Evolutionary conservation across 208 protist genomes (phyloP), one percentile per base, ranked within the genome.

Genomic region (Phytomonas francai): DNA sequence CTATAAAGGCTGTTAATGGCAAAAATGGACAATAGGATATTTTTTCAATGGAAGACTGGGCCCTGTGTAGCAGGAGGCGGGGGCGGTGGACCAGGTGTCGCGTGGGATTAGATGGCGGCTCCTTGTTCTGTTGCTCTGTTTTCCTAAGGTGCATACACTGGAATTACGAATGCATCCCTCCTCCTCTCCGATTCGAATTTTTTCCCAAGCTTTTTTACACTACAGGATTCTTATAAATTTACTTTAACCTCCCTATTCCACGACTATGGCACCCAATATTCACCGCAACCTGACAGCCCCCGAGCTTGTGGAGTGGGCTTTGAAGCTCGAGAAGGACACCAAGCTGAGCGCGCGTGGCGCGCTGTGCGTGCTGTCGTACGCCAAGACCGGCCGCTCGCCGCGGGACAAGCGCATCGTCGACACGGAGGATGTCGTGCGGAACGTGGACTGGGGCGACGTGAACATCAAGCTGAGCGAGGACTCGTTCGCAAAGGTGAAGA

Each of bases 361-460:
- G 19, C 73, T 98, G 3, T 70, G 77, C 59, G 87, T 86, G 45
- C 68, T 73, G 59, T 97, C 91, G 31, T 97, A 97, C 68, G 81
- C 75, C 33, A 97, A 98, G 78, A 97, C 86, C 22, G 97, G 96
- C 64, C 82, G 97, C 61, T 96, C 83, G 25, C 95, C 97, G 49
- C 76, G 70, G 9, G 97, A 99, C 81, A 98, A 99, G 92, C 82
- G 94, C 71, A 80, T 98, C 63, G 91, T 97, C 22, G 73, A 91
- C 64, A 94, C 96, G 61, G 49, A 70, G 5, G 76, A 80, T 34
- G 83, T 87, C 45, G 68, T 49, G 61, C 57, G 83, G 16, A 85
- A 95, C 68, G 85, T 98, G 39, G 97, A 97, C 88, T 98, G 97
- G 95, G 97, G 97, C 31, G 77, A 72, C 39, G 93, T 98, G 11